phyloP scores from a whole-genome alignment of 164 flowering plant genomes.

The Piper longum region DNA sequence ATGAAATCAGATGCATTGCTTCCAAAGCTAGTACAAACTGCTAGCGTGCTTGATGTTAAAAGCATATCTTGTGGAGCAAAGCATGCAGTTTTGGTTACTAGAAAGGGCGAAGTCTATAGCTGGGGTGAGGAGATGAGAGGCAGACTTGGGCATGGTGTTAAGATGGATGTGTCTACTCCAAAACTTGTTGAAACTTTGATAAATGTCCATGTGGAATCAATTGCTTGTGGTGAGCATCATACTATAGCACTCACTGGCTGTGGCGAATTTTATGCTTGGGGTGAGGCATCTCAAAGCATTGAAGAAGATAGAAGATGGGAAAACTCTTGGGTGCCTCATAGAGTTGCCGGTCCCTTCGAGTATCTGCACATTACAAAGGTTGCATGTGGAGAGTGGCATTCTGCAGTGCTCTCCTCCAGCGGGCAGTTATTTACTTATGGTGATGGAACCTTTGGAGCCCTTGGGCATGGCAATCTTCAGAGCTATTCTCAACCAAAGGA shows the following conservation, averaged over 20 bases:
- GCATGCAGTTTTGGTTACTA: slow-evolving; percentile 59
- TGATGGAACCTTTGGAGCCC: slow-evolving; percentile 70
- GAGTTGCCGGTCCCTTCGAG: slow-evolving; percentile 29
- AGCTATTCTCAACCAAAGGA: slow-evolving; percentile 41
- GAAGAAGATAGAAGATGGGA: slow-evolving; percentile 14
- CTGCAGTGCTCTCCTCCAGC: slow-evolving; percentile 35
- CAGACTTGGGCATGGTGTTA: slow-evolving; percentile 44
- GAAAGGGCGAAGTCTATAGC: slow-evolving; percentile 52
- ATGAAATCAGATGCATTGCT: slow-evolving; percentile 27
- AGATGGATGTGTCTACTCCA: slow-evolving; percentile 34
- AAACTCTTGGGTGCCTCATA: slow-evolving; percentile 36
- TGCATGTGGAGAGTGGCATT: slow-evolving; percentile 72
- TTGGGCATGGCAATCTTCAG: slow-evolving; percentile 52
- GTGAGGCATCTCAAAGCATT: slow-evolving; percentile 22
- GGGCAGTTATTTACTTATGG: slow-evolving; percentile 64
- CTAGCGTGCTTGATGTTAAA: slow-evolving; percentile 31
- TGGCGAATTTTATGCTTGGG: slow-evolving; percentile 64
- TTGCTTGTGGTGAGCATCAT: slow-evolving; percentile 50
- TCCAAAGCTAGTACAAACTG: slow-evolving; percentile 47
- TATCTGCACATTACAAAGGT: slow-evolving; percentile 28
- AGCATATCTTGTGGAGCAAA: slow-evolving; percentile 39
- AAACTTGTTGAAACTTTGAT: slow-evolving; percentile 40
- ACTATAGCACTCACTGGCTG: slow-evolving; percentile 45
- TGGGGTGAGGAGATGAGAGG: slow-evolving; percentile 63
- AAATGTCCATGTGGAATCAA: slow-evolving; percentile 23